Base-by-base conservation (phyloP, 768 basidiomycete genomes). In the Filobasidium wieringae region DNA sequence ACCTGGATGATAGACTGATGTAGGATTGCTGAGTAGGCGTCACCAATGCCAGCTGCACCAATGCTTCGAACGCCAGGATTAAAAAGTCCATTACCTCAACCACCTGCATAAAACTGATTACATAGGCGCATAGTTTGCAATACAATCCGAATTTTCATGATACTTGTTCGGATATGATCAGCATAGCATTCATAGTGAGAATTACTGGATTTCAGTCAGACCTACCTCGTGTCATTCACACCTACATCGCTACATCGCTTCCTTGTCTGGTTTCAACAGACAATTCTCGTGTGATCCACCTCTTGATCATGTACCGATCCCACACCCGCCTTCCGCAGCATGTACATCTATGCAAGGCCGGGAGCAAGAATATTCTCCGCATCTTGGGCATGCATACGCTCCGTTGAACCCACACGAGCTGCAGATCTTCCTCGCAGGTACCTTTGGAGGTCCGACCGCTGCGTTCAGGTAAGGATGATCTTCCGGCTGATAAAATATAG, bases 401-500 rank as follows among this genome's bases (percentile, higher is more conserved):
- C 71, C 71, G 22, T 63, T 41, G 51, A 70, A 72, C 0, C 71
- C 71, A 58, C 71, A 72, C 1, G 67, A 68, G 19, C 69, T 69
- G 52, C 71, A 72, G n/a, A 70, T 43, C 34, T 60, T 57, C 2
- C 69, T 41, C 19, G 68, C 55, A 14, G 71, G 67, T 4, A 52
- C 60, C 19, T 37, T 17, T 2, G 71, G 68, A 0, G 64, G 56
- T 1, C 61, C 59, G 1, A 65, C 58, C 1, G 49, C 54, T 8
- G 69, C 63, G 6, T 47, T 37, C 17, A 63, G 7, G 37, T 72
- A 70, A 15, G 22, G 30, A 32, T 55, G 53, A 30, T 51, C 50
- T n/a, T 51, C 50, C 29, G 50, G 29, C 29, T 51, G 33, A 30
- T 4, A 4, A 34, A n/a, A 51, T 9, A 51, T n/a, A n/a, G 41